A percentile compares a stretch with the other conserved stretches of the same genome.
Evolutionary conservation across 2,329 filamentous ascomycete species (phyloP).

Genomic region (Neofusicoccum ribis): DNA sequence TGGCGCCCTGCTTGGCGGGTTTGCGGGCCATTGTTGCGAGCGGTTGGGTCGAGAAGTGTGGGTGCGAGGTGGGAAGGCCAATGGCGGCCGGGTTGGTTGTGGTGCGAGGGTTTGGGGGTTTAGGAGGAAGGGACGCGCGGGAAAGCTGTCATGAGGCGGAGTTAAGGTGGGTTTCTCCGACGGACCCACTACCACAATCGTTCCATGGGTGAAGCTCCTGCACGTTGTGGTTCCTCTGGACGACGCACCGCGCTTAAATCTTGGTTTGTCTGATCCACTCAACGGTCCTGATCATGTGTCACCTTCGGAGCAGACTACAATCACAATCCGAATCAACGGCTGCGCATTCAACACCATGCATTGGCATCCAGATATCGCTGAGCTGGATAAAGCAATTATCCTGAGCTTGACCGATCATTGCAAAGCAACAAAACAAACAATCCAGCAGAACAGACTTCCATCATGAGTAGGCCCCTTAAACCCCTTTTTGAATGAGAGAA

Average conservation of each 20-base stretch:
- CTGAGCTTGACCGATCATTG: conserved; percentile 13
- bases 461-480: conserved; percentile 10
- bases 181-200: background rate
- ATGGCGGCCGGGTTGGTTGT: background rate
- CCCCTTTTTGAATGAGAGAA: conserved; percentile 18
- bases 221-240: background rate
- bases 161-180: conserved; percentile 12
- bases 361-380: conserved; percentile 10
- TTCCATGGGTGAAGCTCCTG: background rate
- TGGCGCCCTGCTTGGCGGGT: conserved; percentile 7
- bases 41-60: background rate
- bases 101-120: background rate
- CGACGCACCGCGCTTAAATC: background rate
- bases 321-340: background rate
- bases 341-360: conserved; percentile 10
- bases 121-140: background rate
- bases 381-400: conserved; percentile 7
- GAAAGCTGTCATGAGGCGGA: conserved; percentile 10
- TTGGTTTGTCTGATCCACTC: background rate
- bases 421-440: conserved; percentile 11
- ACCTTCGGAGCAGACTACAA: too few relatives aligned
- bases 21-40: conserved; percentile 16
- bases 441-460: conserved; percentile 14
- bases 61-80: background rate
- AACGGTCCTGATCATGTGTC: too few relatives aligned